Percentiles rank a stretch among this genome's conserved stretches.
Evolutionary conservation across 129 eudicot genomes (phyloP).

Genomic region (Sambucus nigra): DNA sequence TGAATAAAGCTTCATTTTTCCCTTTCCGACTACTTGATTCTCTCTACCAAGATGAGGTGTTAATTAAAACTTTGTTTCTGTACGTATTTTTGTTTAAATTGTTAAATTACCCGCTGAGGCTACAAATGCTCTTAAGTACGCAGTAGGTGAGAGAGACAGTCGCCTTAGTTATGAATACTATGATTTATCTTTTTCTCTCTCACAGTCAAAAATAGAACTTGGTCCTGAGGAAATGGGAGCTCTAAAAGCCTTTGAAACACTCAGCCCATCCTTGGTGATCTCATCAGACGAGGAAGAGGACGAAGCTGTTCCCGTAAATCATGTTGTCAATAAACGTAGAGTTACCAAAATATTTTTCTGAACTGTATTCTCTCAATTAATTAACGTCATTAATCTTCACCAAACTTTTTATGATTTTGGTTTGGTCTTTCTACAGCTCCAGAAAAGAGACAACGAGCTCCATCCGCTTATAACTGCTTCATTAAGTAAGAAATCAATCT

Average conservation of each 20-base stretch:
- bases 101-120: too few species aligned
- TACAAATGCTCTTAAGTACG: too few species aligned
- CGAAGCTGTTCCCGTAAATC: conserved; percentile 24
- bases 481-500: conserved; percentile 43
- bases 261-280: conserved; percentile 31
- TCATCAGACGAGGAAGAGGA: conserved; percentile 57
- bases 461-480: conserved; percentile 77
- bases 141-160: too few species aligned
- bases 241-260: conserved; percentile 25
- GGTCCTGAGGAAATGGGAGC: conserved; percentile 26
- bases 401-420: background rate
- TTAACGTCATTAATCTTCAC: background rate
- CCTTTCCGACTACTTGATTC: conserved; percentile 59
- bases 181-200: conserved; percentile 1
- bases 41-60: conserved; percentile 29
- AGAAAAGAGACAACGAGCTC: conserved; percentile 76
- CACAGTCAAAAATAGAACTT: conserved; percentile 33
- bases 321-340: conserved; percentile 61
- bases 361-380: background rate
- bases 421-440: conserved; percentile 47
- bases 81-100: too few species aligned
- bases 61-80: background rate
- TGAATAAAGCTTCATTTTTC: conserved; percentile 49
- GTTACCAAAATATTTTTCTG: background rate
- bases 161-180: too few species aligned